Evolutionary conservation across 2,329 filamentous ascomycete genomes (phyloP).

Genomic region (Ascochyta clinopodiicola): DNA sequence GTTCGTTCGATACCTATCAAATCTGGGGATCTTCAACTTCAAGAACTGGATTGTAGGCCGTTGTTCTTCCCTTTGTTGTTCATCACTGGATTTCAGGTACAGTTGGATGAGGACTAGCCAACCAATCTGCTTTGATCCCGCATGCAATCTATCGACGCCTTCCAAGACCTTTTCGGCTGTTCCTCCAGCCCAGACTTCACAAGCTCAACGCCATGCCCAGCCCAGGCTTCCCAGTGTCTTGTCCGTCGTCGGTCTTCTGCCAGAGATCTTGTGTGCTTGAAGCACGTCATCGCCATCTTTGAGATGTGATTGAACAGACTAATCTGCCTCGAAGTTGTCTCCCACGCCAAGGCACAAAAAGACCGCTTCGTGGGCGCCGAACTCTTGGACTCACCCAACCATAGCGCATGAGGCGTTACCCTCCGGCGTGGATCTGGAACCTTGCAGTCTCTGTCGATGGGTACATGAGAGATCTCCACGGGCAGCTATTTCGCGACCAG

Average conservation of each 20-base stretch:
- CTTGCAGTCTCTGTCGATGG: constrained; percentile 22
- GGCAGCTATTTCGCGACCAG: constrained; percentile 3
- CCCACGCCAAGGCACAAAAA: constrained; percentile 31
- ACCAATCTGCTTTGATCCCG: constrained; percentile 13
- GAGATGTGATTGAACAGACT: constrained; percentile 30
- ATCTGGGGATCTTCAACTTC: constrained; percentile 2
- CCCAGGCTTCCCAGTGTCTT: constrained; percentile 31
- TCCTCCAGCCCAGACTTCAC: constrained; percentile 36
- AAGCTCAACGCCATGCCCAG: constrained; percentile 34
- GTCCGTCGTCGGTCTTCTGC: constrained; percentile 21
- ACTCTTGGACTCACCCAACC: constrained; percentile 22
- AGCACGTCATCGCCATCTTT: constrained; percentile 28
- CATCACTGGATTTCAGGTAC: constrained; percentile 3
- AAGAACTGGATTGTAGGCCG: background rate
- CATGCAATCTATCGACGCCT: constrained; percentile 25
- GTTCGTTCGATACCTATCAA: background rate
- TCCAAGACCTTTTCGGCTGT: constrained; percentile 22
- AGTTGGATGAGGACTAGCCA: constrained; percentile 8
- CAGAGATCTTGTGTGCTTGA: constrained; percentile 19
- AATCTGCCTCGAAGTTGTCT: constrained; percentile 9
- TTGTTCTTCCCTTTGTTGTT: background rate
- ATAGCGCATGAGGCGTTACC: constrained; percentile 25
- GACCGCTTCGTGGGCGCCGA: constrained; percentile 22
- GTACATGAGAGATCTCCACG: constrained; percentile 13
- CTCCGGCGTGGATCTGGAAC: constrained; percentile 27